Conservation (phyloP, 306 rosid genomes). For the Ziziphus jujuba region DNA sequence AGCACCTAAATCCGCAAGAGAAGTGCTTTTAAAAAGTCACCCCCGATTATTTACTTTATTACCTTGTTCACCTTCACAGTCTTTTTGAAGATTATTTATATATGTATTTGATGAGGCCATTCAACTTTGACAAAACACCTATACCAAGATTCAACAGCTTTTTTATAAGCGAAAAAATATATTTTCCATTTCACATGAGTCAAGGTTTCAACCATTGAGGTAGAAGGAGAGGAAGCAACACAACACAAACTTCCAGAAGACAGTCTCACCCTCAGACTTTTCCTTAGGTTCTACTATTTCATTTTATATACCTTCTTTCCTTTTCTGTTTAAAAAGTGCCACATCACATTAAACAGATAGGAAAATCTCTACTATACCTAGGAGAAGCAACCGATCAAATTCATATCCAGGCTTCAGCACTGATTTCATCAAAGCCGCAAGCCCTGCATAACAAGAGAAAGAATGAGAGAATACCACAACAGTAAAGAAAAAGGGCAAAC, state of each 20-base stretch:
- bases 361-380: conserved; percentile 51
- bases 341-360: not conserved
- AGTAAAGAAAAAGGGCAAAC: conserved; percentile 9
- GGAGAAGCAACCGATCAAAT: conserved; percentile 74
- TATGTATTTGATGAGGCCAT: too few relatives aligned
- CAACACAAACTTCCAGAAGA: not conserved
- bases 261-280: not conserved
- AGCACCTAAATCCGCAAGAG: too few relatives aligned
- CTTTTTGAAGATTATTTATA: too few relatives aligned
- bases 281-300: not conserved
- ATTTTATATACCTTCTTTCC: not conserved
- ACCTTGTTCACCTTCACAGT: too few relatives aligned
- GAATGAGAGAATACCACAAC: conserved; percentile 15
- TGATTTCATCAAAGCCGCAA: conserved; percentile 63
- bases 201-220: not conserved
- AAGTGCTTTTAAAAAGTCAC: too few relatives aligned
- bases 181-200: too few relatives aligned
- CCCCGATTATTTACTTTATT: too few relatives aligned
- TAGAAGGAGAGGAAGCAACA: not conserved
- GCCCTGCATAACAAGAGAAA: conserved; percentile 48
- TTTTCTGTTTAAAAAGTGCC: not conserved
- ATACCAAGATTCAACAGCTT: too few relatives aligned
- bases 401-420: conserved; percentile 82
- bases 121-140: too few relatives aligned
- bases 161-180: too few relatives aligned